These are phyloP conservation scores for Histomonas meleagridis DNA, from an alignment of 208 protist genomes.

Conservation along the genomic window DNA sequence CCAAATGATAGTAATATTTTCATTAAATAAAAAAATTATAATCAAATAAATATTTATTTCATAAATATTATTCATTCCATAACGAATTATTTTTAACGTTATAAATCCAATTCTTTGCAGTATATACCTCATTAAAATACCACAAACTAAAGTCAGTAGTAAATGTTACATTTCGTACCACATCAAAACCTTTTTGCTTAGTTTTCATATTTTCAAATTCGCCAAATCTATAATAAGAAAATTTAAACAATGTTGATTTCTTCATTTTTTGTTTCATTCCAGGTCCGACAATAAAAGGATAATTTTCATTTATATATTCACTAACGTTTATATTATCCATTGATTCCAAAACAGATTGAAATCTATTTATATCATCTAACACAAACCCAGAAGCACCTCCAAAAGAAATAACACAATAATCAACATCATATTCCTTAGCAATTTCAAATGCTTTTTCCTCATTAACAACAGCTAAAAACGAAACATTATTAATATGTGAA, in stretches of 20 bases:
- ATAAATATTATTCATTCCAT: too few relatives aligned
- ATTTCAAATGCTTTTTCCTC: constrained; percentile 70
- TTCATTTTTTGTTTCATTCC: background rate
- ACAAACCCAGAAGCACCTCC: constrained; percentile 71
- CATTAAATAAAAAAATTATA: too few relatives aligned
- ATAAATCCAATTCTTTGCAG: background rate
- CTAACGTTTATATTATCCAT: background rate
- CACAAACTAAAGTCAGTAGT: background rate
- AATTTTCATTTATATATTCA: background rate
- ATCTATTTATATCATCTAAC: constrained; percentile 84
- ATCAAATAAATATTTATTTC: too few relatives aligned
- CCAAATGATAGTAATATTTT: too few relatives aligned
- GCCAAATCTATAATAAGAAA: background rate
- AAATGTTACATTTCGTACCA: background rate
- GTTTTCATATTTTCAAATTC: background rate
- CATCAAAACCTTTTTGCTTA: background rate
- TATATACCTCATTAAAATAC: background rate
- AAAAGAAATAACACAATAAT: constrained; percentile 87
- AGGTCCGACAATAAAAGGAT: background rate
- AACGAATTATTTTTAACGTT: background rate
- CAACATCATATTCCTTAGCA: constrained; percentile 74
- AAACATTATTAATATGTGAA: constrained; percentile 86
- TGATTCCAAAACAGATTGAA: constrained; percentile 70
- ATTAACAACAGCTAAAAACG: constrained; percentile 59
- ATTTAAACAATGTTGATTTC: background rate